Evolutionary conservation across 345 rosid species (phyloP).

Genomic region (Jatropha curcas): DNA sequence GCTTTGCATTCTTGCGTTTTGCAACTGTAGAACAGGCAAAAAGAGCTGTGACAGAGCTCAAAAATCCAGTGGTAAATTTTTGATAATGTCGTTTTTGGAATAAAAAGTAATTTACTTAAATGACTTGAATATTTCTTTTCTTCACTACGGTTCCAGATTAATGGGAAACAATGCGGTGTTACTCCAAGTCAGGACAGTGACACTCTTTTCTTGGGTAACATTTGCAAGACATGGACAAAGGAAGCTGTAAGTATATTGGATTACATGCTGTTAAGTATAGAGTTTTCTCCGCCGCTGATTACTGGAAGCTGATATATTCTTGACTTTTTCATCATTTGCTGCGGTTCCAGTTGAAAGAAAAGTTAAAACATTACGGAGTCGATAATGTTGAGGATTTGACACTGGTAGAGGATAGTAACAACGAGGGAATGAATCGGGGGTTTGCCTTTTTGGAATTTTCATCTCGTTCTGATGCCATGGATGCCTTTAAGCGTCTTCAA

Average conservation of each 20-base stretch:
- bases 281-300: slow-evolving; percentile 17
- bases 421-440: slow-evolving; percentile 88
- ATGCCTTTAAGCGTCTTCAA: slow-evolving; percentile 88
- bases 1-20: slow-evolving; percentile 96
- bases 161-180: slow-evolving; percentile 97
- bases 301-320: slow-evolving; percentile 11
- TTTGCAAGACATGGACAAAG: slow-evolving; percentile 90
- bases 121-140: slow-evolving; percentile 30
- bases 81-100: slow-evolving; percentile 36
- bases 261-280: slow-evolving; percentile 15
- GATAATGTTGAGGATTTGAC: slow-evolving; percentile 84
- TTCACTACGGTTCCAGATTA: slow-evolving; percentile 71
- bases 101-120: slow-evolving; percentile 33
- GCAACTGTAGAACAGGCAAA: slow-evolving; percentile 90
- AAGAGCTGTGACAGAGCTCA: slow-evolving; percentile 76
- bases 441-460: slow-evolving; percentile 95
- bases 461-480: slow-evolving; percentile 92
- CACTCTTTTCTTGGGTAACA: slow-evolving; percentile 94
- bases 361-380: slow-evolving; percentile 93
- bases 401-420: slow-evolving; percentile 90
- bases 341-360: slow-evolving; percentile 81
- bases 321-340: slow-evolving; percentile 35
- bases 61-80: slow-evolving; percentile 82
- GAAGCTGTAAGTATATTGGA: slow-evolving; percentile 81
- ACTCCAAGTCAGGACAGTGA: slow-evolving; percentile 94